A percentile compares a stretch with the other conserved stretches of the same genome.
Conservation (phyloP, 2,329 filamentous ascomycete genomes). For the Neonectria punicea region DNA sequence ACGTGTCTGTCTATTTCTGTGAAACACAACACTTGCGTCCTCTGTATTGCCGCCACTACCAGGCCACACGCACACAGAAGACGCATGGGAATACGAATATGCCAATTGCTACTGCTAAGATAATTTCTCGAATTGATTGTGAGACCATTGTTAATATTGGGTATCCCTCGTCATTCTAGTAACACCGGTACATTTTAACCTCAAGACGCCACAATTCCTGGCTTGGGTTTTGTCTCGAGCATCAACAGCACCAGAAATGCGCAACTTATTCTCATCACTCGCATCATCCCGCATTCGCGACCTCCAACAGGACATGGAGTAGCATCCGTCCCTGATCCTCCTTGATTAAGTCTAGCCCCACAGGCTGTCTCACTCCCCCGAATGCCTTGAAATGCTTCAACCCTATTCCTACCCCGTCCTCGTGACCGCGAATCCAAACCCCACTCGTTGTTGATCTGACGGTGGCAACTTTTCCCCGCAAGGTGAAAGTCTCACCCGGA, state of each 20-base stretch:
- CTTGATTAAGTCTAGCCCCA: constrained; percentile 12
- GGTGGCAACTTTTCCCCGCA: constrained; percentile 1
- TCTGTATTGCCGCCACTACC: constrained; percentile 2
- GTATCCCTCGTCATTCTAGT: neutral
- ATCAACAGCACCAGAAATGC: no score
- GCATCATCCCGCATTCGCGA: constrained; percentile 7
- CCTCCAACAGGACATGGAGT: neutral
- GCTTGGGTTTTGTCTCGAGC: neutral
- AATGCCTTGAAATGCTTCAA: constrained; percentile 4
- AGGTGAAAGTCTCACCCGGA: neutral
- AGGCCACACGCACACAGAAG: constrained; percentile 9
- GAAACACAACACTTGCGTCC: constrained; percentile 4
- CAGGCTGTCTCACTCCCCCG: constrained; percentile 2
- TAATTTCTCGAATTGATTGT: neutral
- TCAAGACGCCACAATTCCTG: neutral
- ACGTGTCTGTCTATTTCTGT: constrained; percentile 17
- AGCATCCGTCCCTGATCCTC: neutral
- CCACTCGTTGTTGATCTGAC: constrained; percentile 1
- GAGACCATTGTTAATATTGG: neutral
- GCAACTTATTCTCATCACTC: neutral
- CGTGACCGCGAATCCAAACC: constrained; percentile 6
- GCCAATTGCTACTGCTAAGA: neutral
- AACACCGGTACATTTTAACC: neutral
- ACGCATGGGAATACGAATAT: neutral
- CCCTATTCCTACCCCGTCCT: constrained; percentile 1